Conservation (phyloP, 257 asterid genomes). For the Ocimum tenuiflorum region DNA sequence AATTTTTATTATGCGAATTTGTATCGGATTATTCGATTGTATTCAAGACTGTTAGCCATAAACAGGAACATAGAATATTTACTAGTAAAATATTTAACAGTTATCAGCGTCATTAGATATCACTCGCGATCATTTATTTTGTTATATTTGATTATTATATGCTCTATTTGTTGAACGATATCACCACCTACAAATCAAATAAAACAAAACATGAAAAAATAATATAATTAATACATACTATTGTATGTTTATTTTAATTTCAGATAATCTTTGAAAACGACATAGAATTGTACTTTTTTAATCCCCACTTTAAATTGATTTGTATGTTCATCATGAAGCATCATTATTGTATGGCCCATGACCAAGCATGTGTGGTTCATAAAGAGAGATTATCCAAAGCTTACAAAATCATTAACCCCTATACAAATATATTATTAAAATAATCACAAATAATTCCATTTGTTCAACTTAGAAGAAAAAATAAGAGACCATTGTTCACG, state of each 20-base stretch:
- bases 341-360: slow-evolving; percentile 24
- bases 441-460: too few relatives aligned
- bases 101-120: too few relatives aligned
- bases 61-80: too few relatives aligned
- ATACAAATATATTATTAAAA: neutral
- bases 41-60: too few relatives aligned
- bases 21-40: too few relatives aligned
- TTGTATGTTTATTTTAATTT: neutral
- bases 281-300: slow-evolving; percentile 3
- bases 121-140: too few relatives aligned
- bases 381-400: slow-evolving; percentile 10
- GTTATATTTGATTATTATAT: too few relatives aligned
- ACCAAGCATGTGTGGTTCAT: slow-evolving; percentile 22
- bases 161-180: too few relatives aligned
- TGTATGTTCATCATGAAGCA: slow-evolving; percentile 13
- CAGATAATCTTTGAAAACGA: neutral
- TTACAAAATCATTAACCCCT: slow-evolving; percentile 9
- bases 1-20: too few relatives aligned
- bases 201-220: neutral
- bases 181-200: neutral
- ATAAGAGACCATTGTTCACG: neutral
- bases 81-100: too few relatives aligned
- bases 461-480: neutral
- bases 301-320: neutral
- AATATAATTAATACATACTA: neutral